Evolutionary conservation across 768 basidiomycete species (phyloP), one percentile per base, ranked within the genome.

Genomic region (Lactifluus volemus): DNA sequence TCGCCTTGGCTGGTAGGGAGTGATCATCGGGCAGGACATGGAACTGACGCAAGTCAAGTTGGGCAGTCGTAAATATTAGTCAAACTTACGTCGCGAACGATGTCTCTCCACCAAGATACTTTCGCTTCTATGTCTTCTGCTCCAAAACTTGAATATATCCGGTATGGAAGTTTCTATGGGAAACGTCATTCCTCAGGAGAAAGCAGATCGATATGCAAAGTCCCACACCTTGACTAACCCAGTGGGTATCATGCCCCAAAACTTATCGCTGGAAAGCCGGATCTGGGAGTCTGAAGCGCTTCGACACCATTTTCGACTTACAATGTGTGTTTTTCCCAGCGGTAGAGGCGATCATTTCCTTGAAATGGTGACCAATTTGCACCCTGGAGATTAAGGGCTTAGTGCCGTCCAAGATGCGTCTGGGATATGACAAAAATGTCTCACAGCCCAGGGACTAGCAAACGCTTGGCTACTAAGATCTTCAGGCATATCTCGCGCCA

Each of bases 381-480:
- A 29, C 78, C 79, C 79, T 80, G 58, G 5, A 34, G 7, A 44
- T 19, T 25, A 30, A 21, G 17, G 19, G 32, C 29, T 47, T 30
- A 39, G 49, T 34, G 21, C 29, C 11, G 11, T 17, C 15, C 19
- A 25, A 25, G 25, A 25, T 25, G 25, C 32, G 5, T 6, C 32
- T 34, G 10, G 48, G 45, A 30, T 29, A 44, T n/a, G 15, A 45
- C 1, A 29, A 44, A 32, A 44, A 38, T 15, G 19, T 69, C 75
- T 55, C 59, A 79, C 78, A 60, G 80, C 79, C 70, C 79, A 81
- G n/a, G 80, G 80, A 56, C 77, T 80, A 9, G 79, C 73, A 70
- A 77, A 80, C 4, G 72, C 76, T 54, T 78, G 77, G 4, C 78
- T 79, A 49, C 71, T 71, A 21, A 72, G 59, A 61, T 75, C 74